phyloP scores from a whole-genome alignment of 2,329 filamentous ascomycete species.

The Phyllosticta ampelicida region DNA sequence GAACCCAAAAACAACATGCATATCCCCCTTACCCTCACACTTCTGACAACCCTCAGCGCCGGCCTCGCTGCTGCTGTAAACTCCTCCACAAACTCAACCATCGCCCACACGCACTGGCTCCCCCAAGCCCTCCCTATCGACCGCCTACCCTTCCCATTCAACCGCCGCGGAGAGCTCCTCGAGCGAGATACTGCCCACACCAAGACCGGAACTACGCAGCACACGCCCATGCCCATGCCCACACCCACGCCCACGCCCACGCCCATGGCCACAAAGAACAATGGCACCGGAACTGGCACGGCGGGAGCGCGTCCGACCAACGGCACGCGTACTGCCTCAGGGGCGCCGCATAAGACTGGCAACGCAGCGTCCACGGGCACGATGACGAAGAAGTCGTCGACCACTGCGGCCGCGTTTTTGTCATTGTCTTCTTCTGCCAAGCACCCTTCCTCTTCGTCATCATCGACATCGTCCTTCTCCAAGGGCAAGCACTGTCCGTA shows the following conservation, averaged over 20 bases:
- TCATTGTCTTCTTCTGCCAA: background rate
- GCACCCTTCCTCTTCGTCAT: background rate
- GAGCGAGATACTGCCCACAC: background rate
- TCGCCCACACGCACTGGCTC: background rate
- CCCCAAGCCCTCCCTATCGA: background rate
- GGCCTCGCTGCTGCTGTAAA: background rate
- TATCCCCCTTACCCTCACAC: background rate
- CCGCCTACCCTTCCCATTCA: background rate
- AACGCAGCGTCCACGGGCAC: background rate
- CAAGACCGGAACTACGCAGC: no score
- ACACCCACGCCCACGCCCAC: no score
- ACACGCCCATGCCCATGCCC: no score
- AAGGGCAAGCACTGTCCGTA: background rate
- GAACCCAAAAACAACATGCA: background rate
- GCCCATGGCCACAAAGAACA: no score
- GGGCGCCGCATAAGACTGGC: no score
- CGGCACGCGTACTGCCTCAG: no score
- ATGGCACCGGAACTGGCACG: no score
- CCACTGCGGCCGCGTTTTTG: background rate
- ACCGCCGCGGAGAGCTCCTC: background rate
- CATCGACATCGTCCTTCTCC: background rate
- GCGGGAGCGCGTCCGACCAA: no score
- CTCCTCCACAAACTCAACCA: background rate
- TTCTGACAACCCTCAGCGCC: background rate
- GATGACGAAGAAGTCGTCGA: background rate